phyloP scores from a whole-genome alignment of 2,329 filamentous ascomycete genomes.

The Coniella vitis region DNA sequence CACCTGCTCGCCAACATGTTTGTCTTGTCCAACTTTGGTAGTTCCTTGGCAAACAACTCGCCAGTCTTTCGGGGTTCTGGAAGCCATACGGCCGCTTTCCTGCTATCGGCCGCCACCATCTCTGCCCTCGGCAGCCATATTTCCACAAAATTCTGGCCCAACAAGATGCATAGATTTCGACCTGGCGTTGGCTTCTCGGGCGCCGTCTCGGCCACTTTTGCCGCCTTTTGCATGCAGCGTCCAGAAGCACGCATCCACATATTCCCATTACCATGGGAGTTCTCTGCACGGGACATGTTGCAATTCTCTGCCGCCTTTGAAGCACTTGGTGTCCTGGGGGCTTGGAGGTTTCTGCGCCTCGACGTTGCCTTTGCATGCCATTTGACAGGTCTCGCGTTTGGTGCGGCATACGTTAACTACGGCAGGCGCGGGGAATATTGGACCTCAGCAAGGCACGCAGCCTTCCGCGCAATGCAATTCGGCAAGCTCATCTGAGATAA shows the following conservation, averaged over 20 bases:
- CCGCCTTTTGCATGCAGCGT: slow-evolving; percentile 18
- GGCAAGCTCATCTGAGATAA: slow-evolving; percentile 1
- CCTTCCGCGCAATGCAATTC: slow-evolving; percentile 13
- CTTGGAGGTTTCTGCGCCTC: slow-evolving; percentile 15
- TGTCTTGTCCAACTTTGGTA: slow-evolving; percentile 21
- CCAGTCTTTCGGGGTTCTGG: slow-evolving; percentile 18
- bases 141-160: slow-evolving; percentile 16
- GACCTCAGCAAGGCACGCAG: slow-evolving; percentile 16
- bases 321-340: slow-evolving; percentile 20
- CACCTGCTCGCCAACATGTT: slow-evolving; percentile 27
- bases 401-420: slow-evolving; percentile 20
- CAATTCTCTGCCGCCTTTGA: slow-evolving; percentile 17
- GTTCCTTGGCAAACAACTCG: slow-evolving; percentile 16
- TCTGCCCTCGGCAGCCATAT: slow-evolving; percentile 19
- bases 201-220: slow-evolving; percentile 20
- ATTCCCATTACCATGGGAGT: slow-evolving; percentile 16
- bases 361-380: slow-evolving; percentile 17
- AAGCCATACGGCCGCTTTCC: slow-evolving; percentile 22
- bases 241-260: slow-evolving; percentile 18
- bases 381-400: slow-evolving; percentile 19
- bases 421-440: slow-evolving; percentile 15
- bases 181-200: slow-evolving; percentile 22
- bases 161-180: slow-evolving; percentile 10
- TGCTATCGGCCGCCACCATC: slow-evolving; percentile 20
- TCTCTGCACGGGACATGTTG: slow-evolving; percentile 19